These are phyloP conservation scores for Leccinum barrowsii DNA, from an alignment of 768 basidiomycete species.

Conservation along the genomic window DNA sequence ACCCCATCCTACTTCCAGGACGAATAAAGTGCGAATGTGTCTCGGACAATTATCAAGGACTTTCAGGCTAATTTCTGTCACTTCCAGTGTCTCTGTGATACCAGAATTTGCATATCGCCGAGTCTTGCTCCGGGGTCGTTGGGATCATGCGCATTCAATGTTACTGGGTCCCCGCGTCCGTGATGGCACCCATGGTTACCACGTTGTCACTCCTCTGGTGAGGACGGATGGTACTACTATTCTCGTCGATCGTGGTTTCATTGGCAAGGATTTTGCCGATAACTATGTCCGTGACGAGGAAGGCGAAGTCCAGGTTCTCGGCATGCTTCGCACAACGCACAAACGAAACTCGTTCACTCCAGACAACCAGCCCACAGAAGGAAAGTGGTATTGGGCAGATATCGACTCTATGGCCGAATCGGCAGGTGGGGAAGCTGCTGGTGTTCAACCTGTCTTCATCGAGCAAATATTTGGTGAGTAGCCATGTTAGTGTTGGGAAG, in stretches of 20 bases:
- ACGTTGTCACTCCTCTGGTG: conserved; percentile 82
- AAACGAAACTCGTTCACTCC: conserved; percentile 78
- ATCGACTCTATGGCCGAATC: conserved; percentile 76
- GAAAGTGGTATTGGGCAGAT: conserved; percentile 87
- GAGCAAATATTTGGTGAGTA: conserved; percentile 87
- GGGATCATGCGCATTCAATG: conserved; percentile 77
- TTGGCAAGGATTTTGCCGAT: conserved; percentile 55
- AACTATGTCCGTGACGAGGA: conserved; percentile 36
- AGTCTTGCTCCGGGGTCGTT: conserved; percentile 72
- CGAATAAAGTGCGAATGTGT: conserved; percentile 73
- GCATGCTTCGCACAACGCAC: conserved; percentile 83
- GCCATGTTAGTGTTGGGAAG: neutral
- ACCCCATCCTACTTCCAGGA: conserved; percentile 73
- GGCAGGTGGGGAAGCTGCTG: conserved; percentile 66
- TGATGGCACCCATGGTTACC: conserved; percentile 84
- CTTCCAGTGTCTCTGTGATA: conserved; percentile 60
- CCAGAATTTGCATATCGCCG: conserved; percentile 90
- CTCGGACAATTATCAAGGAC: conserved; percentile 1
- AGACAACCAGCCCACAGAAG: conserved; percentile 73
- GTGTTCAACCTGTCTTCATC: conserved; percentile 57
- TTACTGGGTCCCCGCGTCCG: conserved; percentile 82
- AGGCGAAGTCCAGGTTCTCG: conserved; percentile 69
- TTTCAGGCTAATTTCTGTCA: conserved; percentile 15
- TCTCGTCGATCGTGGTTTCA: conserved; percentile 59
- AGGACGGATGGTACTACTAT: conserved; percentile 38